Evolutionary conservation across 495 filamentous ascomycete species (phyloP), one percentile per base, ranked within the genome.

Genomic region (Astrothelium subdiscretum): DNA sequence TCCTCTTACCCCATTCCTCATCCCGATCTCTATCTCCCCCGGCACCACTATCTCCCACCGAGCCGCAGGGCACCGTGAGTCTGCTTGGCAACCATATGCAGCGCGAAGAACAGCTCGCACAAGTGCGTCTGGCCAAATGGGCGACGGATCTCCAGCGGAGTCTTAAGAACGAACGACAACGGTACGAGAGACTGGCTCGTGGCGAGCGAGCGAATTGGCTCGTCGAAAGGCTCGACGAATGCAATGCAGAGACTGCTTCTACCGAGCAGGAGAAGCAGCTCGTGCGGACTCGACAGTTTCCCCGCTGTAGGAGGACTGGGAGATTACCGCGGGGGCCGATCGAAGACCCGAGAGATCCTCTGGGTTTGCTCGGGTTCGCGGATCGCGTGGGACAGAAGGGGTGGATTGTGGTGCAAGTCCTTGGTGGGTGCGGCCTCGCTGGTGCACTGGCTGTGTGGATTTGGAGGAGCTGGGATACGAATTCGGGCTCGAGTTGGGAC

Each of bases 81-180:
- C 35, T 38, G 1, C 70, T 71, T 1, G 59, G 67, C 26, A 62
- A 63, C 12, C 76, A 76, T 8, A 42, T 62, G 24, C 65, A 65
- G 35, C 69, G 75, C 4, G 72, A 35, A 12, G 31, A 27, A 48
- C 79, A 78, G 12, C 74, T 89, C n/a, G 87, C 89, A 3, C 89
- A 90, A 68, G 81, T 96, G 27, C 81, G 87, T 22, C 78, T 97
- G 13, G 87, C 87, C 6, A 89, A 91, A 68, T 98, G 94, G 94
- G 92, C 92, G 11, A 80, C 85, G 1, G 90, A 96, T 69, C 80
- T 98, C 0, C 92, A 97, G 69, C 85, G 83, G 57, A 91, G 88
- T 66, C 75, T 96, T 4, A 81, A 86, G 27, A 87, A 89, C 44
- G 92, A 98, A 72, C 84, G 89, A 11, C 83, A 85, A 26, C 78